These are phyloP conservation scores for Cladosporium colombiae DNA, from an alignment of 2,329 filamentous ascomycete genomes.

Conservation along the genomic window DNA sequence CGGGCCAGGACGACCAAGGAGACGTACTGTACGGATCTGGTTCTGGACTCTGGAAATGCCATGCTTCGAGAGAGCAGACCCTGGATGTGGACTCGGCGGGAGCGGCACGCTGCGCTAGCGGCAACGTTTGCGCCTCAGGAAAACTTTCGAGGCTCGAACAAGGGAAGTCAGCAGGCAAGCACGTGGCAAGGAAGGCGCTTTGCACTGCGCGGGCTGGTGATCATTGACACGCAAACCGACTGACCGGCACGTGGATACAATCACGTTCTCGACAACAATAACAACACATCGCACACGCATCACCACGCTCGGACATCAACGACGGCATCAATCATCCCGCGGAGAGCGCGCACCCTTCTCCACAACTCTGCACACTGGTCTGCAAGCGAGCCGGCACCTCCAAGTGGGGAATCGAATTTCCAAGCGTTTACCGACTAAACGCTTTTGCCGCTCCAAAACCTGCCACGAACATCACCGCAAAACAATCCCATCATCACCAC, in stretches of 20 bases:
- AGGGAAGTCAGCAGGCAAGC: constrained; percentile 1
- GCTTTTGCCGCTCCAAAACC: constrained; percentile 3
- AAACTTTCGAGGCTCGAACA: constrained; percentile 1
- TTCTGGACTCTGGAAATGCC: neutral
- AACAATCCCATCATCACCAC: constrained; percentile 17
- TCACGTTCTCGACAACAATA: neutral
- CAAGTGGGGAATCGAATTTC: constrained; percentile 12
- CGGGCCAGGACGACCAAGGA: too few species aligned
- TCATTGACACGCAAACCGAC: neutral
- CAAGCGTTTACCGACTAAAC: constrained; percentile 9
- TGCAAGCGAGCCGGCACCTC: constrained; percentile 16
- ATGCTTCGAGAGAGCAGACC: neutral
- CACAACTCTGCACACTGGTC: constrained; percentile 13
- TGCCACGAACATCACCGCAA: constrained; percentile 18
- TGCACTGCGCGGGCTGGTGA: neutral
- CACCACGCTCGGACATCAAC: neutral
- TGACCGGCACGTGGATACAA: neutral
- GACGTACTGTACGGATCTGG: neutral
- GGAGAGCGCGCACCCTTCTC: neutral
- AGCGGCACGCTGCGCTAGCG: neutral
- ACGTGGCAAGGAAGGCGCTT: neutral
- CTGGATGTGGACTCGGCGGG: neutral
- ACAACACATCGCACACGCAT: neutral
- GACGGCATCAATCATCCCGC: neutral
- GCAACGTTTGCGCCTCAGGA: constrained; percentile 8